Evolutionary conservation across 768 basidiomycete genomes (phyloP), one percentile per base, ranked within the genome.

Genomic region (Polyporus arcularius): DNA sequence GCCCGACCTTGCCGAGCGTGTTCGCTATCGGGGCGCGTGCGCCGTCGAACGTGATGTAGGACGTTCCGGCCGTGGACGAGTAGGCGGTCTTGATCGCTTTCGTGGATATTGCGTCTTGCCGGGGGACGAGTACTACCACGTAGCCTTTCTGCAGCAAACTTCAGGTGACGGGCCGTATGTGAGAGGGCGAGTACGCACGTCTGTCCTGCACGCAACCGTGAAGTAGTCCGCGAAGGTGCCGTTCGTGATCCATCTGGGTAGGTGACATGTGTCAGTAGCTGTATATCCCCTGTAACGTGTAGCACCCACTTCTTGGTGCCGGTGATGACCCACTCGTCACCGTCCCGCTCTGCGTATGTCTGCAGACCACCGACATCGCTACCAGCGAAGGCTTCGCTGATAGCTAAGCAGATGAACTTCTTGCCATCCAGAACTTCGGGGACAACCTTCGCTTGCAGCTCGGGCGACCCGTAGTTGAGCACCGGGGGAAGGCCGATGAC

Each of bases 1-100:
- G 84, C 55, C 94, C 90, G 58, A 90, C 85, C 65, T 86, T 79
- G 9, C 96, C 96, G n/a, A 98, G 83, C 52, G 91, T 92, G 71
- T 98, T 87, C 47, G 88, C 83, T 9, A 90, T 79, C 0, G 96
- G 94, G 0, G 96, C 94, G 53, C 90, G 89, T 39, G 79, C 81
- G 63, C 87, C 85, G 70, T 93, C 85, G 69, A 94, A 95, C 0
- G 82, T 89, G 31, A 96, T 86, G 67, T 84, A 94, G 4, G 90
- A 89, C 0, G 95, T 98, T 6, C 96, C 96, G 3, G 96, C 96
- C 0, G 90, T 88, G 3, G 90, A 71, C 0, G 96, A 98, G 74
- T 98, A 98, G 0, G 90, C 84, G 0, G 96, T 98, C 77, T 94
- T 95, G 75, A 98, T 90, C 26, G 86, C 85, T 69, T 89, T 94